These are phyloP conservation scores for Fusarium pininemorale DNA, from an alignment of 2,329 filamentous ascomycete species.

Conservation along the genomic window DNA sequence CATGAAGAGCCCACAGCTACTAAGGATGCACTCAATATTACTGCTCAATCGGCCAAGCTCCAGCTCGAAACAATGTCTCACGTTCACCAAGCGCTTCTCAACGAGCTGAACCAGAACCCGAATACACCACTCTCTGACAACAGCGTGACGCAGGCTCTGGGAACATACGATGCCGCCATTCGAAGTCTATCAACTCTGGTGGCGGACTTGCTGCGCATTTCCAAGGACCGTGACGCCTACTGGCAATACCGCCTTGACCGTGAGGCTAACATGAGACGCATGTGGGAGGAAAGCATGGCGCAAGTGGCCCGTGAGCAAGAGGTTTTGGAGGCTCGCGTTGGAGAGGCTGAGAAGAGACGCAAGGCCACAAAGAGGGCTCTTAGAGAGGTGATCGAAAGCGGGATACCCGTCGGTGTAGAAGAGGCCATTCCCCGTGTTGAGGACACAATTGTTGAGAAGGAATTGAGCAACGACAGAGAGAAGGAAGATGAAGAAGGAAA, in stretches of 20 bases:
- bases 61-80: constrained; percentile 91
- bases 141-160: constrained; percentile 77
- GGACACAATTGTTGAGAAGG: constrained; percentile 46
- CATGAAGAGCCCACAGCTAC: constrained; percentile 77
- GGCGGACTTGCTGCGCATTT: constrained; percentile 88
- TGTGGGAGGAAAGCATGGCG: constrained; percentile 99
- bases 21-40: constrained; percentile 97
- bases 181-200: constrained; percentile 86
- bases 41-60: constrained; percentile 90
- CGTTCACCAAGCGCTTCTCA: constrained; percentile 82
- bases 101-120: constrained; percentile 73
- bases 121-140: constrained; percentile 78
- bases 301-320: constrained; percentile 96
- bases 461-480: constrained; percentile 37
- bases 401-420: constrained; percentile 47
- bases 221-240: constrained; percentile 91
- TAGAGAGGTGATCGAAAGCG: constrained; percentile 79
- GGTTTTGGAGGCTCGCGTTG: constrained; percentile 84
- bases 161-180: constrained; percentile 89
- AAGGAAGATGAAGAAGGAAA: constrained; percentile 31
- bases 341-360: constrained; percentile 89
- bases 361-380: constrained; percentile 89
- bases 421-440: constrained; percentile 39
- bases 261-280: constrained; percentile 87
- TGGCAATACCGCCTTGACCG: constrained; percentile 96